A percentile compares a stretch with the other conserved stretches of the same genome.
These are phyloP conservation scores for Phoma sp. DNA, from an alignment of 2,329 filamentous ascomycete genomes.

Conservation along the genomic window DNA sequence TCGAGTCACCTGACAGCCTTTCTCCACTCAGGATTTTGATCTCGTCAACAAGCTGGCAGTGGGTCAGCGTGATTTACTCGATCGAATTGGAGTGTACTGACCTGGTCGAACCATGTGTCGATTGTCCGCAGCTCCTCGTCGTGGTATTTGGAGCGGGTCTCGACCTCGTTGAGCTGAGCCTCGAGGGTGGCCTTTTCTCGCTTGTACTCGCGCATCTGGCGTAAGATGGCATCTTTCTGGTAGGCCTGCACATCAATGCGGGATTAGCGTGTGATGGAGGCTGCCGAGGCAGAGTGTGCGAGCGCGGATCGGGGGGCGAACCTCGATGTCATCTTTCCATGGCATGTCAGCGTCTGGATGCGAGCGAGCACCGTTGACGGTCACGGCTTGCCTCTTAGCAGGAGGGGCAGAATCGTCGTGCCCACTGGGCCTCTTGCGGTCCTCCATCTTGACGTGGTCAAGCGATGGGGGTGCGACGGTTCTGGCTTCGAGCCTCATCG, in stretches of 20 bases:
- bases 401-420: slow-evolving; percentile 86
- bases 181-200: slow-evolving; percentile 85
- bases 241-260: slow-evolving; percentile 68
- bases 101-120: slow-evolving; percentile 94
- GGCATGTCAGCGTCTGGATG: slow-evolving; percentile 73
- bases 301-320: slow-evolving; percentile 60
- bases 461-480: slow-evolving; percentile 78
- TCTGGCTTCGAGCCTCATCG: slow-evolving; percentile 84
- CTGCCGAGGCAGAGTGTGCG: slow-evolving; percentile 27
- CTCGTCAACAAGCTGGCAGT: slow-evolving; percentile 56
- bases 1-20: slow-evolving; percentile 32
- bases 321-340: slow-evolving; percentile 75
- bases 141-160: slow-evolving; percentile 80
- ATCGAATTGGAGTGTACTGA: slow-evolving; percentile 54
- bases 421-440: slow-evolving; percentile 93
- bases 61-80: slow-evolving; percentile 33
- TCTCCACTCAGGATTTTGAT: slow-evolving; percentile 54
- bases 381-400: slow-evolving; percentile 81
- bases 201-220: slow-evolving; percentile 98
- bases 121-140: slow-evolving; percentile 92
- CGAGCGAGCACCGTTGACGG: slow-evolving; percentile 75
- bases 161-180: slow-evolving; percentile 78
- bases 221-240: slow-evolving; percentile 94
- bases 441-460: slow-evolving; percentile 95
- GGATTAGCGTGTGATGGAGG: slow-evolving; percentile 41